These are phyloP conservation scores for Lablab purpureus DNA, from an alignment of 306 rosid genomes.

Conservation along the genomic window DNA sequence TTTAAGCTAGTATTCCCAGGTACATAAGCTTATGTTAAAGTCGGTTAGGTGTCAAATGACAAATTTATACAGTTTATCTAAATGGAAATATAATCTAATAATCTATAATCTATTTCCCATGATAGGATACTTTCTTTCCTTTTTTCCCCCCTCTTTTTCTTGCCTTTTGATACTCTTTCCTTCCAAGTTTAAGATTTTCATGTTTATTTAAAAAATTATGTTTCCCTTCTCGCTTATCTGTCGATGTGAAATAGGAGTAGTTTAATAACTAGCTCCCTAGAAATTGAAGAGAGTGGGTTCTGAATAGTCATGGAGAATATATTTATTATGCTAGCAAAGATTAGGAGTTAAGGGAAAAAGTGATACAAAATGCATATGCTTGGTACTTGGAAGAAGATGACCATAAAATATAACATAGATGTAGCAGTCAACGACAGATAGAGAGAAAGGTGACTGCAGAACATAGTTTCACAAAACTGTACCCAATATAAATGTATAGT, in stretches of 20 bases:
- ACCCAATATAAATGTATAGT: not conserved
- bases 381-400: constrained; percentile 14
- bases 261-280: constrained; percentile 28
- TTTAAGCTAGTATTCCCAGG: constrained; percentile 20
- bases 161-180: not conserved
- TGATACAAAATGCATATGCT: not conserved
- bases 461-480: constrained; percentile 18
- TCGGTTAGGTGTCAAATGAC: constrained; percentile 11
- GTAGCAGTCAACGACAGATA: constrained; percentile 10
- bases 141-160: not conserved
- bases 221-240: not conserved
- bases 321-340: not conserved
- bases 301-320: not conserved
- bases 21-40: constrained; percentile 24
- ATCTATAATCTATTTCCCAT: constrained; percentile 25
- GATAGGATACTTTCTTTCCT: constrained; percentile 21
- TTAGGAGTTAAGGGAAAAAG: not conserved
- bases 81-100: constrained; percentile 28
- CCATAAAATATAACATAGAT: constrained; percentile 21
- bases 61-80: not conserved
- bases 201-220: constrained; percentile 16
- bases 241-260: constrained; percentile 30
- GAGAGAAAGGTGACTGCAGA: constrained; percentile 1
- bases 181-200: not conserved
- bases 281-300: not conserved